Evolutionary conservation across 2,329 filamentous ascomycete species (phyloP), one percentile per base, ranked within the genome.

Genomic region (Penicillium sp.): DNA sequence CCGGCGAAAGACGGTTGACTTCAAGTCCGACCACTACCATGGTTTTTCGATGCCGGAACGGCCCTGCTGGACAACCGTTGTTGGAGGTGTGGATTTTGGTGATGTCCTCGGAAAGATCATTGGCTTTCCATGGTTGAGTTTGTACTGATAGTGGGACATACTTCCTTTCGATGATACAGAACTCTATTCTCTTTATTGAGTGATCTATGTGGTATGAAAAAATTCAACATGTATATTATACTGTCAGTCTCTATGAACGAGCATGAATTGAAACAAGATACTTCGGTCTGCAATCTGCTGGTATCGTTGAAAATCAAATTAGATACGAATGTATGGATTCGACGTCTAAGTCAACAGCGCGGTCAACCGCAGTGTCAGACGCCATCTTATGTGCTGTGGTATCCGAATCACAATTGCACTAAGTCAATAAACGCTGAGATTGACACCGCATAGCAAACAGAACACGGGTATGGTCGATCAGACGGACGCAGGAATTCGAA

Each of bases 41-140:
- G 49, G 51, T 49, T 49, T 39, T 30, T 44, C 11, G 5, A 17
- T 13, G 15, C 42, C 51, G 51, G 51, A 36, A 45, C 51, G 49
- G 49, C 45, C 51, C 51, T 47, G 42, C 39, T 44, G 12, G 13
- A 47, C 29, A 51, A 47, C 50, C 49, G 44, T 45, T 51, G 41
- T 47, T 48, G 26, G 18, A 37, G 14, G 17, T 35, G 51, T 52
- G 49, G 51, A 52, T 43, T 35, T 34, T 34, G 29, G 29, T 42
- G 41, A 40, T 35, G 32, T 43, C 39, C 22, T 36, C 18, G 18
- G 18, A 22, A 30, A 35, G 11, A 20, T 14, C 23, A 38, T 30
- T 22, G 15, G 26, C 16, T 41, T 51, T 47, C 48, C 46, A 50
- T 44, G 44, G 50, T 47, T 44, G 30, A 31, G 14, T 18, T 10